phyloP scores from a whole-genome alignment of 1,284 basidiomycete genomes.

The Cystobasidium sp. region DNA sequence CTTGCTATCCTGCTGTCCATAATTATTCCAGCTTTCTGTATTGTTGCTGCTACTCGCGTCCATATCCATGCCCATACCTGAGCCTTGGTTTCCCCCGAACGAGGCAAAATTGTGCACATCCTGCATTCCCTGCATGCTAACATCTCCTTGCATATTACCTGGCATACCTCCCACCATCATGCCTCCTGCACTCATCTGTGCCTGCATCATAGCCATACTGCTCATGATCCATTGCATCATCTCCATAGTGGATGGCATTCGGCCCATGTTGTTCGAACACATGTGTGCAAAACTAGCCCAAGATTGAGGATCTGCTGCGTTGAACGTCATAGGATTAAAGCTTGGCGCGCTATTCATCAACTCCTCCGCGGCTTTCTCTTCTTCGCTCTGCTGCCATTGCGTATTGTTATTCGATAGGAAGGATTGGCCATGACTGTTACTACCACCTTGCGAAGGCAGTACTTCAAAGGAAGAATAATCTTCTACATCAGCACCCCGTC shows the following conservation, averaged over 20 bases:
- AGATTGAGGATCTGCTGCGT: slow-evolving; percentile 23
- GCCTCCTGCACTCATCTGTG: slow-evolving; percentile 1
- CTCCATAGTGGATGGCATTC: slow-evolving; percentile 37
- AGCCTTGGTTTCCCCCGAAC: too few species aligned
- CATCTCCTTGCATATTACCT: neutral
- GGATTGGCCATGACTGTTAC: neutral
- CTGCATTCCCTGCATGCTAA: neutral
- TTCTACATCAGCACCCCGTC: slow-evolving; percentile 3
- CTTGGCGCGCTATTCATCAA: slow-evolving; percentile 9
- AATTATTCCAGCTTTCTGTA: neutral
- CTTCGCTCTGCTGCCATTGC: slow-evolving; percentile 1
- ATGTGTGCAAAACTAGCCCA: slow-evolving; percentile 41
- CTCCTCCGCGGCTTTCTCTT: neutral
- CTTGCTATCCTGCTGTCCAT: neutral
- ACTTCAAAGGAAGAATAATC: slow-evolving; percentile 18
- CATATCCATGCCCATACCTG: too few species aligned
- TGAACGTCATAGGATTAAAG: slow-evolving; percentile 23
- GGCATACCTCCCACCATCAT: neutral
- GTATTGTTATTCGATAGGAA: neutral
- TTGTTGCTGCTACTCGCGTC: too few species aligned
- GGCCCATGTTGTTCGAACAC: slow-evolving; percentile 32
- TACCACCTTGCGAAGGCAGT: neutral
- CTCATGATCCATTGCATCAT: slow-evolving; percentile 43
- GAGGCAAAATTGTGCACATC: neutral
- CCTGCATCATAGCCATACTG: slow-evolving; percentile 41